These are phyloP conservation scores for Serendipita sp. DNA, from an alignment of 768 basidiomycete species.

Conservation along the genomic window DNA sequence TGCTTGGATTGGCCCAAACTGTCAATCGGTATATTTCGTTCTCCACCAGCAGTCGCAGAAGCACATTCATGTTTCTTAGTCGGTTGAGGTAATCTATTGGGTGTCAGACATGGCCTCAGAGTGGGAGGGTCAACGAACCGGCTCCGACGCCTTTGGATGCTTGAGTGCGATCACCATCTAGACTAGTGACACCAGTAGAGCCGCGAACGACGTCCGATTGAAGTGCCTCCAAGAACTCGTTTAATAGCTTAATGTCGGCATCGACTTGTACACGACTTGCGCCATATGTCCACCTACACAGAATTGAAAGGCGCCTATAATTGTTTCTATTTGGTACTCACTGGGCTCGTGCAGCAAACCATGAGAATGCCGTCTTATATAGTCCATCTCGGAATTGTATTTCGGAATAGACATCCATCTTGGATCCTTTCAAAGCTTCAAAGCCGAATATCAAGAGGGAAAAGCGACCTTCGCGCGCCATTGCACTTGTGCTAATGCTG, in stretches of 20 bases:
- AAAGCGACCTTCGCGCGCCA: conserved; percentile 81
- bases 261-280: conserved; percentile 81
- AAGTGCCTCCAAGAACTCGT: conserved; percentile 66
- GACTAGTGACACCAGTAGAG: conserved; percentile 15
- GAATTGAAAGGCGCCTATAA: not conserved
- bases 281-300: conserved; percentile 82
- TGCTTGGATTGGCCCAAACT: conserved; percentile 82
- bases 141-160: conserved; percentile 27
- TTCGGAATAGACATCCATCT: conserved; percentile 71
- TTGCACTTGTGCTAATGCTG: conserved; percentile 59
- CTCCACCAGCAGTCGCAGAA: conserved; percentile 72
- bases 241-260: conserved; percentile 72
- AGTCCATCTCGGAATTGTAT: conserved; percentile 54
- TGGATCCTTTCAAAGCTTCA: conserved; percentile 75
- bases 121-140: not conserved
- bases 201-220: conserved; percentile 57
- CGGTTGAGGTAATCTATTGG: conserved; percentile 37
- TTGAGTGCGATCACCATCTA: conserved; percentile 35
- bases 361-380: conserved; percentile 67
- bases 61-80: conserved; percentile 51
- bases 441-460: conserved; percentile 87
- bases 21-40: conserved; percentile 74
- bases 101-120: conserved; percentile 6
- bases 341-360: conserved; percentile 93
- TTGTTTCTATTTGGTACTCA: conserved; percentile 26